Percentiles rank a stretch among this genome's conserved stretches.
These are phyloP conservation scores for Choanephora cucurbitarum DNA, from an alignment of 371 early-diverging fungal genomes.

Conservation along the genomic window DNA sequence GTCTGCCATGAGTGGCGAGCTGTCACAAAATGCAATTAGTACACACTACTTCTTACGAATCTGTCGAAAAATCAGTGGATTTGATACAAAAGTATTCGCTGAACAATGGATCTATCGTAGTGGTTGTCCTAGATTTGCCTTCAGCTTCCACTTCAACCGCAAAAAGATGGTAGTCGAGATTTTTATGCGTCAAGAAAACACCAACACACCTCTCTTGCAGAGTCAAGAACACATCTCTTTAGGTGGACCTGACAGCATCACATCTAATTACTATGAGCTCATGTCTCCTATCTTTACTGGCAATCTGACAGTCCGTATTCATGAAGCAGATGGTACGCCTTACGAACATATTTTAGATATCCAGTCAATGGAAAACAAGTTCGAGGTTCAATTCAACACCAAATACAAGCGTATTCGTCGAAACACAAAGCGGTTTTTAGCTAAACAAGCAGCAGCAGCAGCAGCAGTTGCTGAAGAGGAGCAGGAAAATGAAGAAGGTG, in stretches of 20 bases:
- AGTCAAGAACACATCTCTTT: slow-evolving; percentile 9
- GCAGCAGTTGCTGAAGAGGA: slow-evolving; percentile 78
- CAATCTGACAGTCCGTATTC: slow-evolving; percentile 86
- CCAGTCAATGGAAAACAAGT: slow-evolving; percentile 70
- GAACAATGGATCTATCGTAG: slow-evolving; percentile 93
- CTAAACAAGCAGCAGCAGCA: slow-evolving; percentile 77
- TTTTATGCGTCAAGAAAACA: slow-evolving; percentile 79
- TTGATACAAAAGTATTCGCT: slow-evolving; percentile 79
- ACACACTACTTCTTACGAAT: slow-evolving; percentile 81
- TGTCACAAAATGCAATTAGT: slow-evolving; percentile 71
- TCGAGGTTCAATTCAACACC: slow-evolving; percentile 93
- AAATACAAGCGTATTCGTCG: slow-evolving; percentile 94
- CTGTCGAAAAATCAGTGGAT: slow-evolving; percentile 80
- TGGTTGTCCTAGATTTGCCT: slow-evolving; percentile 86
- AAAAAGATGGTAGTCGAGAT: slow-evolving; percentile 95
- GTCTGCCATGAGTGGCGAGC: slow-evolving; percentile 82
- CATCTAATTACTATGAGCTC: slow-evolving; percentile 29
- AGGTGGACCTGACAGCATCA: slow-evolving; percentile 8
- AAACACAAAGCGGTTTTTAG: slow-evolving; percentile 79
- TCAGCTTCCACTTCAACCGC: slow-evolving; percentile 83
- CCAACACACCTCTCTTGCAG: slow-evolving; percentile 53
- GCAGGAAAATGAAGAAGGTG: slow-evolving; percentile 58
- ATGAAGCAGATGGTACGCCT: slow-evolving; percentile 92
- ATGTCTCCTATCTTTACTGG: slow-evolving; percentile 67
- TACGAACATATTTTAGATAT: slow-evolving; percentile 93